A percentile compares a stretch with the other conserved stretches of the same genome.
phyloP scores from a whole-genome alignment of 2,329 filamentous ascomycete species.

The Monosporascus sp. region DNA sequence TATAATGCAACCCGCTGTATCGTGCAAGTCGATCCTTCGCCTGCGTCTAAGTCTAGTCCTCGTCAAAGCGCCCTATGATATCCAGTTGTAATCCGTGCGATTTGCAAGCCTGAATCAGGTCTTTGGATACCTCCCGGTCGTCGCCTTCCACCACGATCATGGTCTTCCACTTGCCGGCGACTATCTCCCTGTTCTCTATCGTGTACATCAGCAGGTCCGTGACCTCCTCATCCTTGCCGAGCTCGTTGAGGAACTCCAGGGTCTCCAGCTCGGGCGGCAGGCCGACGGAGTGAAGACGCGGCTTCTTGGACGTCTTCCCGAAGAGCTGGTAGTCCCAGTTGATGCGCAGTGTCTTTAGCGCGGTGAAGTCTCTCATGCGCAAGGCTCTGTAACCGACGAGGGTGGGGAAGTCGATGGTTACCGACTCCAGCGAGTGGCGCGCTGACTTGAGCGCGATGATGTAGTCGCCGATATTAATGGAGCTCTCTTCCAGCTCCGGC shows the following conservation, averaged over 20 bases:
- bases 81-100: conserved; percentile 26
- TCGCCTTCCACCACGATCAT: conserved; percentile 34
- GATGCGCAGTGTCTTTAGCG: conserved; percentile 35
- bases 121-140: conserved; percentile 24
- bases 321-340: conserved; percentile 47
- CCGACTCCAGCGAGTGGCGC: conserved; percentile 36
- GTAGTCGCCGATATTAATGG: conserved; percentile 43
- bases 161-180: conserved; percentile 32
- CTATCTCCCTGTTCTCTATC: conserved; percentile 33
- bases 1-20: not conserved
- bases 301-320: conserved; percentile 38
- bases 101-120: conserved; percentile 32
- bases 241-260: conserved; percentile 40
- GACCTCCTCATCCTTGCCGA: conserved; percentile 43
- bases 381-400: conserved; percentile 36
- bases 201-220: conserved; percentile 38
- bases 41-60: not conserved
- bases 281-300: conserved; percentile 41
- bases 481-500: conserved; percentile 42
- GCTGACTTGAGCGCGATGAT: conserved; percentile 38
- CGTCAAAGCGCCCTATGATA: not conserved
- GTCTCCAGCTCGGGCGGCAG: conserved; percentile 41
- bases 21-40: not conserved
- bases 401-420: conserved; percentile 40
- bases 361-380: conserved; percentile 38